A percentile compares a stretch with the other conserved stretches of the same genome.
Conservation (phyloP, 2,329 filamentous ascomycete species). For the Arthrobotrys iridis region DNA sequence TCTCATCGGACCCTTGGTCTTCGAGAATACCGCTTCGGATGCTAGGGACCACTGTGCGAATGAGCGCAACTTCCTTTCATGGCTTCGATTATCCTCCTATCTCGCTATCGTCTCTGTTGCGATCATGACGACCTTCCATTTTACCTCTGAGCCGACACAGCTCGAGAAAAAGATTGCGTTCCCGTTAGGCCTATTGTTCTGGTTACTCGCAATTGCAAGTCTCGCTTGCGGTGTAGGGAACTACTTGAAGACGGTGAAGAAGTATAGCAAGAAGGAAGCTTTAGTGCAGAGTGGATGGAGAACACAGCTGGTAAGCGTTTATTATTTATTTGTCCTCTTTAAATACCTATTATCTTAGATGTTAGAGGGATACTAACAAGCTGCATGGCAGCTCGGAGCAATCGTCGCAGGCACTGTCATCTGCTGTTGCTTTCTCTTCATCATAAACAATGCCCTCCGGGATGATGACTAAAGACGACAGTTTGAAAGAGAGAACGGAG, state of each 20-base stretch:
- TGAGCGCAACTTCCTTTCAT: slow-evolving; percentile 85
- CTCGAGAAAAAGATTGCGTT: slow-evolving; percentile 80
- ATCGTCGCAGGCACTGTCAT: slow-evolving; percentile 44
- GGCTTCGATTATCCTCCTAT: slow-evolving; percentile 87
- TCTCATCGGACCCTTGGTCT: slow-evolving; percentile 73
- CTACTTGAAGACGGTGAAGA: slow-evolving; percentile 81
- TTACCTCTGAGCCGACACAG: slow-evolving; percentile 75
- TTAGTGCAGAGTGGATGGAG: slow-evolving; percentile 94
- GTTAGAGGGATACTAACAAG: not conserved
- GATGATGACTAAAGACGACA: not conserved
- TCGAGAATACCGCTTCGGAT: slow-evolving; percentile 78
- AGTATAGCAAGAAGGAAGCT: slow-evolving; percentile 80
- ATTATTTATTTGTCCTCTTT: not conserved
- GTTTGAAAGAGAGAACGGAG: not conserved
- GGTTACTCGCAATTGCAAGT: slow-evolving; percentile 80
- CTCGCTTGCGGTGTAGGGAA: slow-evolving; percentile 81
- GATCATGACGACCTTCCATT: slow-evolving; percentile 91
- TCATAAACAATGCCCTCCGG: slow-evolving; percentile 40
- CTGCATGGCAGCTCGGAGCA: slow-evolving; percentile 21
- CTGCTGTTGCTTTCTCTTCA: slow-evolving; percentile 43
- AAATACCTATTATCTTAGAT: slow-evolving; percentile 5
- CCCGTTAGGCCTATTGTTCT: slow-evolving; percentile 88
- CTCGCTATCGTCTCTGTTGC: slow-evolving; percentile 89
- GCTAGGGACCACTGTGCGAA: slow-evolving; percentile 82
- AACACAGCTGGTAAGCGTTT: slow-evolving; percentile 75